These are phyloP conservation scores for Urtica urens DNA, from an alignment of 306 rosid genomes.

Conservation along the genomic window DNA sequence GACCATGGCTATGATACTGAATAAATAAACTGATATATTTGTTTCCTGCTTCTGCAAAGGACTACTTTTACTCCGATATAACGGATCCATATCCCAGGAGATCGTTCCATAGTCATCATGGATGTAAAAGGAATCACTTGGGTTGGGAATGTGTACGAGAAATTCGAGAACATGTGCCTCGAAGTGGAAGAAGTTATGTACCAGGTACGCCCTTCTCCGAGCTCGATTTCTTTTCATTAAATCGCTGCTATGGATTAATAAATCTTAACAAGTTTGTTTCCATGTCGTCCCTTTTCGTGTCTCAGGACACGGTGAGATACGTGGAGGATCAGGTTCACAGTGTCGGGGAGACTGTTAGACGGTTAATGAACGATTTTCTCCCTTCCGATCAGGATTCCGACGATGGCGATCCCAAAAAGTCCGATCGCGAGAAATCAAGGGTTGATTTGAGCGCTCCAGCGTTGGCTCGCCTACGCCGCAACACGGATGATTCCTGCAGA, in stretches of 20 bases:
- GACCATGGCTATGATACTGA: too few relatives aligned
- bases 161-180: constrained; percentile 67
- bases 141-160: constrained; percentile 60
- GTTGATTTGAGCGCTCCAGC: constrained; percentile 12
- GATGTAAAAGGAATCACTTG: constrained; percentile 59
- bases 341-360: constrained; percentile 65
- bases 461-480: constrained; percentile 13
- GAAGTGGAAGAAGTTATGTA: constrained; percentile 65
- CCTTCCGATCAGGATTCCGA: constrained; percentile 30
- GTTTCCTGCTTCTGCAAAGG: too few relatives aligned
- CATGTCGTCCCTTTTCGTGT: constrained; percentile 3
- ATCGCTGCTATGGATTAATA: too few relatives aligned
- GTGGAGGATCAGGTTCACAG: constrained; percentile 69
- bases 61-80: background rate
- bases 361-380: constrained; percentile 55
- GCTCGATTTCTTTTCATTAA: background rate
- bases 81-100: constrained; percentile 1
- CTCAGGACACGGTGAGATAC: constrained; percentile 62
- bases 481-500: constrained; percentile 12
- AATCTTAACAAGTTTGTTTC: too few relatives aligned
- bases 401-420: constrained; percentile 20
- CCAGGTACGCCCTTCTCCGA: constrained; percentile 40
- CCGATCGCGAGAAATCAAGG: constrained; percentile 15
- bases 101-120: constrained; percentile 29
- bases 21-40: too few relatives aligned